phyloP scores from a whole-genome alignment of 495 filamentous ascomycete genomes.

The Neurospora discreta region DNA sequence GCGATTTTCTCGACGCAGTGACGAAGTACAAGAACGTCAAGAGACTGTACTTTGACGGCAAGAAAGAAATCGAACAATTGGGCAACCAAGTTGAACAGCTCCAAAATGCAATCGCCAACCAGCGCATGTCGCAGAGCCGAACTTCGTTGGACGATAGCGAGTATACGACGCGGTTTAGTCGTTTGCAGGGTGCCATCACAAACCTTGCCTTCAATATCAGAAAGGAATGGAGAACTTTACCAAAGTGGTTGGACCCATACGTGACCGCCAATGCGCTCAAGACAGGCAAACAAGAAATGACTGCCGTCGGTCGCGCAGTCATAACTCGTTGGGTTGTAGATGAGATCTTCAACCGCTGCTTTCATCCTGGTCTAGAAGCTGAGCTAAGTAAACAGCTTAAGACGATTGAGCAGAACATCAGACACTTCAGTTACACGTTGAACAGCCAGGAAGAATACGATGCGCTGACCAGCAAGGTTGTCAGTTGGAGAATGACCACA shows the following conservation, averaged over 20 bases:
- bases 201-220: conserved; percentile 91
- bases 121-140: conserved; percentile 85
- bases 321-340: conserved; percentile 87
- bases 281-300: conserved; percentile 92
- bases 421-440: conserved; percentile 54
- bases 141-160: conserved; percentile 95
- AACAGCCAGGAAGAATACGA: conserved; percentile 82
- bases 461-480: conserved; percentile 72
- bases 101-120: conserved; percentile 92
- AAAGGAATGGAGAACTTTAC: conserved; percentile 78
- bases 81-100: conserved; percentile 85
- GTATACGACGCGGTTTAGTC: conserved; percentile 80
- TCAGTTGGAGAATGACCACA: conserved; percentile 88
- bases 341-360: conserved; percentile 80
- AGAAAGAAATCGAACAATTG: conserved; percentile 76
- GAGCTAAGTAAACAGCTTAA: conserved; percentile 69
- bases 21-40: conserved; percentile 98
- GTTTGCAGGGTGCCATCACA: conserved; percentile 88
- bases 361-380: conserved; percentile 77
- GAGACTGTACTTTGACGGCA: conserved; percentile 91
- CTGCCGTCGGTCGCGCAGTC: conserved; percentile 79
- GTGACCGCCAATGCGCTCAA: conserved; percentile 75
- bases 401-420: conserved; percentile 79
- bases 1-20: conserved; percentile 38
- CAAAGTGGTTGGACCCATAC: conserved; percentile 61